Conservation (phyloP, 129 eudicot species). For the Chrysanthemum lavandulifolium region DNA sequence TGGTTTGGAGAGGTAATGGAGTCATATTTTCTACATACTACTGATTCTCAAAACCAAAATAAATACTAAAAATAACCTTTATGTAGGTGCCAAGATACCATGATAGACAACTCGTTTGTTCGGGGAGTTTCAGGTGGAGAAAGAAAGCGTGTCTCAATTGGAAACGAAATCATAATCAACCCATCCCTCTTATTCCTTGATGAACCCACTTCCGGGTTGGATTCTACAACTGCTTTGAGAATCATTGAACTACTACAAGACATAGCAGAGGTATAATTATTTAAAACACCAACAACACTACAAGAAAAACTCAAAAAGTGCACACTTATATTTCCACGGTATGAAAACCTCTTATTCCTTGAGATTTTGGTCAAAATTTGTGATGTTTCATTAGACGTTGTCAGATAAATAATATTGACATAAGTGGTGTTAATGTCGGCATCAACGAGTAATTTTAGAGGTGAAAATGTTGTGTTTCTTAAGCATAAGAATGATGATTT, state of each 20-base stretch:
- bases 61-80: background rate
- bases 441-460: no score
- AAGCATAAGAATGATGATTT: no score
- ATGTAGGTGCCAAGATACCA: constrained; percentile 86
- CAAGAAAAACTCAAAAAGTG: no score
- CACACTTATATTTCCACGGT: no score
- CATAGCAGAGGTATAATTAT: constrained; percentile 74
- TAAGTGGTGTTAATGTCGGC: no score
- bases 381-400: no score
- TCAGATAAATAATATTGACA: no score
- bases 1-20: constrained; percentile 71
- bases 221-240: constrained; percentile 92
- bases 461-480: no score
- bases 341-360: no score
- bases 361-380: no score
- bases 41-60: background rate
- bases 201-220: constrained; percentile 98
- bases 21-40: background rate
- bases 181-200: constrained; percentile 91
- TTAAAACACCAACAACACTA: background rate
- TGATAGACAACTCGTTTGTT: constrained; percentile 95
- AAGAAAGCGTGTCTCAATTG: constrained; percentile 91
- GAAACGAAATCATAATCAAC: constrained; percentile 80
- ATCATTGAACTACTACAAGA: constrained; percentile 66
- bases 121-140: constrained; percentile 98